Evolutionary conservation across 495 filamentous ascomycete species (phyloP).

Genomic region (Penicillium diatomitis): DNA sequence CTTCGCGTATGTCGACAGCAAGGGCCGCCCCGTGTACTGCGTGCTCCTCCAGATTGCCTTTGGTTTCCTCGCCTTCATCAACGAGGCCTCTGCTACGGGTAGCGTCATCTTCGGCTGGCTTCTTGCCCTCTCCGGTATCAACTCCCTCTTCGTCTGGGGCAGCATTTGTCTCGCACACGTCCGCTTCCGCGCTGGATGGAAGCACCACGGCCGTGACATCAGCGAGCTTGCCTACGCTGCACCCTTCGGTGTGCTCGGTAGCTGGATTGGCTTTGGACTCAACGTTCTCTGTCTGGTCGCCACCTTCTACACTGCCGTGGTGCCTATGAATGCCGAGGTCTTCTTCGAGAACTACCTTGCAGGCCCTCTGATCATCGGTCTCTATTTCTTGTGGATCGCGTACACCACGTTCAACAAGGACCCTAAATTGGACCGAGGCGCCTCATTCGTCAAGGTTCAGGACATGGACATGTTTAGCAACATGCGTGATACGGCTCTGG

Average conservation of each 20-base stretch:
- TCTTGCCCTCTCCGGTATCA: slow-evolving; percentile 56
- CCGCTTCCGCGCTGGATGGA: slow-evolving; percentile 57
- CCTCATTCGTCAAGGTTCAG: slow-evolving; percentile 11
- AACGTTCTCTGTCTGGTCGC: slow-evolving; percentile 55
- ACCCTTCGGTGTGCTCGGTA: slow-evolving; percentile 56
- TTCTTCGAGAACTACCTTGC: slow-evolving; percentile 62
- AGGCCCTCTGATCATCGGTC: slow-evolving; percentile 42
- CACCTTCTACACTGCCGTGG: slow-evolving; percentile 40
- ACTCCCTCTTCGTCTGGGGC: slow-evolving; percentile 62
- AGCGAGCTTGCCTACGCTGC: slow-evolving; percentile 67
- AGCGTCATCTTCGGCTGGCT: slow-evolving; percentile 50
- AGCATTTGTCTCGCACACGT: slow-evolving; percentile 67
- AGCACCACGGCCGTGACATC: slow-evolving; percentile 44
- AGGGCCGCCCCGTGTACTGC: slow-evolving; percentile 47
- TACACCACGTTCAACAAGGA: slow-evolving; percentile 17
- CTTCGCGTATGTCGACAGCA: slow-evolving; percentile 47
- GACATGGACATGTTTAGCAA: slow-evolving; percentile 17
- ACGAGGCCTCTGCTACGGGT: slow-evolving; percentile 31
- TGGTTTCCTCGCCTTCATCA: slow-evolving; percentile 47
- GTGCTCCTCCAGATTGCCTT: slow-evolving; percentile 45
- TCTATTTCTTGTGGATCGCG: slow-evolving; percentile 29
- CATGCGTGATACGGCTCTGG: slow-evolving; percentile 17
- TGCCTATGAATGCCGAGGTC: slow-evolving; percentile 35
- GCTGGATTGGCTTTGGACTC: slow-evolving; percentile 53
- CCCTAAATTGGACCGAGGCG: slow-evolving; percentile 17